Percentiles rank a stretch among this genome's conserved stretches.
Evolutionary conservation across 306 rosid species (phyloP).

Genomic region (Nissolia schottii): DNA sequence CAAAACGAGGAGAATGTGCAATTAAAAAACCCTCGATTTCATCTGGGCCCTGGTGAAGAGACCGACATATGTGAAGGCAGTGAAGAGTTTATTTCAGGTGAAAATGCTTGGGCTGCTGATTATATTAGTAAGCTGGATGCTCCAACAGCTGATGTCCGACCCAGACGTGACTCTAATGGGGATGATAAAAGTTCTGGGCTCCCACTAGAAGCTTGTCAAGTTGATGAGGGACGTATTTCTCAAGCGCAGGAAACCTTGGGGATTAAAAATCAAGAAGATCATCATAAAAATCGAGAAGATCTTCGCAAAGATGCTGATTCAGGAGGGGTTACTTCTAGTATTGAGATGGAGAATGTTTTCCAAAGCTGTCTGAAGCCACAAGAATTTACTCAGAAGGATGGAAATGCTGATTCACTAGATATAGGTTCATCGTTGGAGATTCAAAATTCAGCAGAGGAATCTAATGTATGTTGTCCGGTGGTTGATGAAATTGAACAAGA

Average conservation of each 20-base stretch:
- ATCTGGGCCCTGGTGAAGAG: conserved; percentile 84
- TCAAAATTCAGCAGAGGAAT: conserved; percentile 29
- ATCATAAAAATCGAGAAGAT: conserved; percentile 35
- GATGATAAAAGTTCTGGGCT: conserved; percentile 20
- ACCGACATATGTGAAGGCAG: conserved; percentile 65
- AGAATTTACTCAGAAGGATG: conserved; percentile 30
- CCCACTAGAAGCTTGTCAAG: conserved; percentile 42
- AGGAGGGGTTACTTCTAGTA: conserved; percentile 30
- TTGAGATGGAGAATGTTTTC: conserved; percentile 37
- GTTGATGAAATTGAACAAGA: conserved; percentile 33
- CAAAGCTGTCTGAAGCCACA: conserved; percentile 63
- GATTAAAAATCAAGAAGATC: conserved; percentile 33
- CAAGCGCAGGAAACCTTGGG: conserved; percentile 31
- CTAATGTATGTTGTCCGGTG: conserved; percentile 12
- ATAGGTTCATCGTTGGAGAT: conserved; percentile 21
- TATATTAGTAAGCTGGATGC: conserved; percentile 49
- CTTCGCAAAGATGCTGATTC: conserved; percentile 32
- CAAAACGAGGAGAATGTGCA: conserved; percentile 59
- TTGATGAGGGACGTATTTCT: conserved; percentile 33
- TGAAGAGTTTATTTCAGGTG: conserved; percentile 52
- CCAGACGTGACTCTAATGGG: conserved; percentile 12
- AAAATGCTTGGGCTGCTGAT: conserved; percentile 71
- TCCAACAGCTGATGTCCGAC: conserved; percentile 28
- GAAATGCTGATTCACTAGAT: conserved; percentile 29
- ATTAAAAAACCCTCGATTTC: conserved; percentile 79